phyloP scores from a whole-genome alignment of 2,329 filamentous ascomycete genomes.

The Aspergillus sp. region DNA sequence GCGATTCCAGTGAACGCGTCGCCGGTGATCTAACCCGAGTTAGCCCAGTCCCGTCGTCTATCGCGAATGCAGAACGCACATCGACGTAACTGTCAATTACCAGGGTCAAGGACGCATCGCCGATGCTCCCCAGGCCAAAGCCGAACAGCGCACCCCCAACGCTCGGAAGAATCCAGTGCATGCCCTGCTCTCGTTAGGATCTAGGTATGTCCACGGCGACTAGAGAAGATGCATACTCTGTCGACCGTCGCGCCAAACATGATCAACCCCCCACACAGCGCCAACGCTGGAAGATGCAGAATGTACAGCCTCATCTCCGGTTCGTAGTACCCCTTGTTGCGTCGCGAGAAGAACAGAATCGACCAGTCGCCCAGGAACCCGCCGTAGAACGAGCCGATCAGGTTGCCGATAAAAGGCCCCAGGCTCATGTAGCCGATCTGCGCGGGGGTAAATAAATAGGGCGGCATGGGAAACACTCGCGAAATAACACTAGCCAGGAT shows the following conservation, averaged over 20 bases:
- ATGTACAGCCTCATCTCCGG: constrained; percentile 48
- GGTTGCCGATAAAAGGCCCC: constrained; percentile 39
- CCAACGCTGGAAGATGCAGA: constrained; percentile 31
- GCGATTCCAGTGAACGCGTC: constrained; percentile 28
- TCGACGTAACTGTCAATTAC: constrained; percentile 39
- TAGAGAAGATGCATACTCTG: constrained; percentile 25
- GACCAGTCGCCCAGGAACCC: constrained; percentile 40
- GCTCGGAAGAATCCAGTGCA: constrained; percentile 44
- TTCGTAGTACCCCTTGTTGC: constrained; percentile 48
- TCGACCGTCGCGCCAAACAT: constrained; percentile 41
- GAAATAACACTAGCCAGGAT: constrained; percentile 30
- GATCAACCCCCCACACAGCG: constrained; percentile 43
- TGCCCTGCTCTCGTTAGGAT: constrained; percentile 27
- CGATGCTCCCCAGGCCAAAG: constrained; percentile 39
- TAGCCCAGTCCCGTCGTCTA: not conserved
- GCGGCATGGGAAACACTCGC: constrained; percentile 34
- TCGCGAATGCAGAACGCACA: constrained; percentile 16
- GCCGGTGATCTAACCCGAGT: constrained; percentile 10
- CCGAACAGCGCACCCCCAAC: constrained; percentile 37
- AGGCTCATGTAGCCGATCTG: constrained; percentile 33
- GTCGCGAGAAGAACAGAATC: constrained; percentile 41
- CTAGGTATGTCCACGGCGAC: not conserved
- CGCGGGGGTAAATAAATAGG: constrained; percentile 30
- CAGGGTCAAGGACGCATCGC: constrained; percentile 36
- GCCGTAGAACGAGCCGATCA: constrained; percentile 40